Conservation (phyloP, 2,329 filamentous ascomycete species). For the Arthrocladium fulminans region DNA sequence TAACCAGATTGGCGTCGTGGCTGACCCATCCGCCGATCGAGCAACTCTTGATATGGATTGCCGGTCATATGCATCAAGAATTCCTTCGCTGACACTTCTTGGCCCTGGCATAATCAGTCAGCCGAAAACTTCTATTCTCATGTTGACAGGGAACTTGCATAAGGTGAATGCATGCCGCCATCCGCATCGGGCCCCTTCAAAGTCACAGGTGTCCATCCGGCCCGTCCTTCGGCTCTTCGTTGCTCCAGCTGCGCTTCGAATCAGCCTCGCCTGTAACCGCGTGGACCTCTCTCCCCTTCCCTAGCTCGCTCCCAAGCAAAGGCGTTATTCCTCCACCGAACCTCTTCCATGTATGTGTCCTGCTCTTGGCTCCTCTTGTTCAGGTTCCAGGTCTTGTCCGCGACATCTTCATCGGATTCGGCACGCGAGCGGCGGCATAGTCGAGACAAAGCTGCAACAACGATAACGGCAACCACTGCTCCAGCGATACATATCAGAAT, state of each 20-base stretch:
- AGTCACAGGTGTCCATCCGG: slow-evolving; percentile 2
- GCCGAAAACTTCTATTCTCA: not conserved
- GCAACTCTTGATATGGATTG: slow-evolving; percentile 5
- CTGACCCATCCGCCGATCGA: not conserved
- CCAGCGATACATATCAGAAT: slow-evolving; percentile 5
- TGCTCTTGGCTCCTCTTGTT: slow-evolving; percentile 6
- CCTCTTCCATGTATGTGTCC: slow-evolving; percentile 7
- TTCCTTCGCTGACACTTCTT: slow-evolving; percentile 4
- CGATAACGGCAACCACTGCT: slow-evolving; percentile 1
- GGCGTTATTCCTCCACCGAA: slow-evolving; percentile 5
- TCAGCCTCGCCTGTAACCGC: slow-evolving; percentile 5
- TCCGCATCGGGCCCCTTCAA: not conserved
- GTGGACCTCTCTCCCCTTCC: not conserved
- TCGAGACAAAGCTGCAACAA: slow-evolving; percentile 2
- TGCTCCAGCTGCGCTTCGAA: not conserved
- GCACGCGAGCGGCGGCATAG: not conserved
- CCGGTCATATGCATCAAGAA: not conserved
- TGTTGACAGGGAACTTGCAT: slow-evolving; percentile 4
- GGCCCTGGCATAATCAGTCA: slow-evolving; percentile 2
- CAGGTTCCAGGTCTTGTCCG: slow-evolving; percentile 1
- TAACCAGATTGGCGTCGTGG: not conserved
- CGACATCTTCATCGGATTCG: not conserved
- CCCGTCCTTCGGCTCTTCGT: not conserved
- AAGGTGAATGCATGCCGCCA: not conserved
- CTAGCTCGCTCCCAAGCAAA: slow-evolving; percentile 3